Conservation (phyloP, 2,329 filamentous ascomycete species). For the Neophaeococcomyces mojaviensis region DNA sequence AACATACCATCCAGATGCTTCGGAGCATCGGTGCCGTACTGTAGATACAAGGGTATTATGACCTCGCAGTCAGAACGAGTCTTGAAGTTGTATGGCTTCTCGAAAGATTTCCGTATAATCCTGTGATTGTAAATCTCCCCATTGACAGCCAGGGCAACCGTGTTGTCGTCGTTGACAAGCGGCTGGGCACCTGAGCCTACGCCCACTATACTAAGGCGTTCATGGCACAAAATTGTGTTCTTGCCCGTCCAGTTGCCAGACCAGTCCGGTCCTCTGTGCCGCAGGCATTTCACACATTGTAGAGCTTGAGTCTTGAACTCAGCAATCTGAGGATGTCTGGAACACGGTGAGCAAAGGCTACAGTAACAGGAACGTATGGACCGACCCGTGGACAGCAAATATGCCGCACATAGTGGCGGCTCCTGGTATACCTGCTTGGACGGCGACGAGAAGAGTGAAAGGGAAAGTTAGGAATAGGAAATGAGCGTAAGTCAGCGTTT, state of each 20-base stretch:
- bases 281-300: conserved; percentile 56
- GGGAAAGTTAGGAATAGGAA: background rate
- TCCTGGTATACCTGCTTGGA: background rate
- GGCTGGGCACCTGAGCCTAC: conserved; percentile 95
- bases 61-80: conserved; percentile 98
- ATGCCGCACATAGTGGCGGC: conserved; percentile 82
- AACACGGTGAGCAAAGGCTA: conserved; percentile 20
- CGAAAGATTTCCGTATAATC: conserved; percentile 78
- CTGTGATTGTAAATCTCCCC: conserved; percentile 99
- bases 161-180: conserved; percentile 81
- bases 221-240: conserved; percentile 94
- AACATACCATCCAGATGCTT: conserved; percentile 98
- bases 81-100: conserved; percentile 89
- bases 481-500: background rate
- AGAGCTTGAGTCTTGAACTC: conserved; percentile 28
- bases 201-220: conserved; percentile 94
- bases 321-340: conserved; percentile 22
- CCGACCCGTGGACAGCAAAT: conserved; percentile 87
- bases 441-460: background rate
- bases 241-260: conserved; percentile 86
- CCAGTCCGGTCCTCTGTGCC: conserved; percentile 97
- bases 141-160: conserved; percentile 89
- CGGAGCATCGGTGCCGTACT: conserved; percentile 85
- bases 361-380: conserved; percentile 23
- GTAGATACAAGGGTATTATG: conserved; percentile 94